These are phyloP conservation scores for Fragaria ananassa DNA, from an alignment of 306 rosid species.

Conservation along the genomic window DNA sequence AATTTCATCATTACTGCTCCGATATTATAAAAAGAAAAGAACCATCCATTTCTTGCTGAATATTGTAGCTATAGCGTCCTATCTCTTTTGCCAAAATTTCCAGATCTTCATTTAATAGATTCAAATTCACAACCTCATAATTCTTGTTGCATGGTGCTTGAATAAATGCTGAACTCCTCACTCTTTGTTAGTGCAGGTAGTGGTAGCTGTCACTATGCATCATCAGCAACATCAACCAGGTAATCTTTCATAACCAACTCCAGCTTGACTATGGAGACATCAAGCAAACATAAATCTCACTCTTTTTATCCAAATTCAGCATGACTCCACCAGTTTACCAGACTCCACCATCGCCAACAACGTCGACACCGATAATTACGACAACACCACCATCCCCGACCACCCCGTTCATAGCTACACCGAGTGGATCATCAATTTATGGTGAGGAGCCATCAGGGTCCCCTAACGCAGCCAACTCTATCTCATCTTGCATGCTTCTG, in stretches of 20 bases:
- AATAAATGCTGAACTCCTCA: slow-evolving; percentile 16
- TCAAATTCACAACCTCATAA: neutral
- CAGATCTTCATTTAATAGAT: neutral
- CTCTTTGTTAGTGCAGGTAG: slow-evolving; percentile 44
- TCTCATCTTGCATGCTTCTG: slow-evolving; percentile 33
- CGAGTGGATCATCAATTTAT: slow-evolving; percentile 54
- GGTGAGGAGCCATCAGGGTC: slow-evolving; percentile 68
- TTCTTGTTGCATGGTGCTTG: neutral
- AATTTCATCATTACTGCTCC: neutral
- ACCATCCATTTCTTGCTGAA: neutral
- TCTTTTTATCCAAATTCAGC: slow-evolving; percentile 42
- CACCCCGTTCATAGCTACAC: slow-evolving; percentile 40
- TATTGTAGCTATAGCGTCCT: neutral
- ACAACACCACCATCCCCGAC: slow-evolving; percentile 33
- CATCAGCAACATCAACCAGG: slow-evolving; percentile 55
- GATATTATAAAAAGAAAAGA: neutral
- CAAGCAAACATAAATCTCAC: slow-evolving; percentile 20
- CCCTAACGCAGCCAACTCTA: slow-evolving; percentile 55
- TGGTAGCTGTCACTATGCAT: slow-evolving; percentile 61
- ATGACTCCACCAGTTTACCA: slow-evolving; percentile 18
- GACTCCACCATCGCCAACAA: slow-evolving; percentile 19
- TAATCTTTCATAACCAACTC: slow-evolving; percentile 33
- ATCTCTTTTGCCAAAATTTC: slow-evolving; percentile 6
- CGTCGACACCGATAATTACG: slow-evolving; percentile 29
- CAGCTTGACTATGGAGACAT: slow-evolving; percentile 14